Base-by-base conservation (phyloP, 352 stramenopile genomes). In the Phytophthora crassamura region DNA sequence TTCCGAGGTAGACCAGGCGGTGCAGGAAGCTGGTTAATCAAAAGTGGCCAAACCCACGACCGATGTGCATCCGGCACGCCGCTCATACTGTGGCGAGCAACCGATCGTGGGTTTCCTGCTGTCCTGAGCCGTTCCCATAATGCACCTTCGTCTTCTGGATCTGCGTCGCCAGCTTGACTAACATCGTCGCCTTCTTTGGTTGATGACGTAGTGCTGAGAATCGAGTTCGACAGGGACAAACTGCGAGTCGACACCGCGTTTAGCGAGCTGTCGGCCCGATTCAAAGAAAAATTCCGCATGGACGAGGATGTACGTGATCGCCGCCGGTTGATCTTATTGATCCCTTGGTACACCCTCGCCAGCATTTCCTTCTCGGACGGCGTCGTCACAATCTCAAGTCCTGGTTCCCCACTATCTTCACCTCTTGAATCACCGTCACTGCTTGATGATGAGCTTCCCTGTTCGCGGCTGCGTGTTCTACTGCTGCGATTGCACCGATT, bases 331-430 rank as follows among this genome's bases (percentile, higher is more conserved):
- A 93, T 89, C 59, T 84, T 90, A 68, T 69, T 84, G 49, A 91
- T 84, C 6, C 80, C 80, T 67, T 89, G 69, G 25, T 89, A 86
- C 20, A 91, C 74, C 54, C 84, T 89, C 1, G 67, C 80, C 8
- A 91, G 51, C 67, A 93, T 82, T 51, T 93, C 80, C 28, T 81
- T 88, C 50, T 93, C 77, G 15, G 82, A 88, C 12, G 82, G 80
- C 11, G 82, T 93, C 28, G 75, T 86, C n/a, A 89, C 82, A 35
- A 90, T 79, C 35, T 88, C 82, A 35, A 85, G 36, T 50, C 76
- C 77, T 40, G 79, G 38, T 65, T 76, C 57, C 42, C 43, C 67
- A 60, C 70, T 66, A 16, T 63, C 74, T 16, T 69, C 69, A 20
- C 74, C 55, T 55, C 53, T 58, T 18, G 50, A 54, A 3, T 78